phyloP scores from a whole-genome alignment of 371 early-diverging fungal species.

The Massospora cicadina region DNA sequence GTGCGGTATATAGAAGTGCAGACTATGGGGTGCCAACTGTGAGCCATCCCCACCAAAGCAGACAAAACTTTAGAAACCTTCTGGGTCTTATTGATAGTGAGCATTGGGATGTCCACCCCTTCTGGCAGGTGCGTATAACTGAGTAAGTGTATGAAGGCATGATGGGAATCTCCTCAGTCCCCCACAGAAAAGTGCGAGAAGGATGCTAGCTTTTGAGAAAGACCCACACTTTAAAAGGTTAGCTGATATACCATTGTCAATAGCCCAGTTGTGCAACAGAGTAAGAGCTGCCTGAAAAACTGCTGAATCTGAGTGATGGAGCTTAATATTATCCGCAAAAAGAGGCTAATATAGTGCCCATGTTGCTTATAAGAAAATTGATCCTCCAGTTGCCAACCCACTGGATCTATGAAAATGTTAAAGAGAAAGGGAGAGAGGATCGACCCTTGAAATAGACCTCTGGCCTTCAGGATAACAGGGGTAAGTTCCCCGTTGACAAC shows the following conservation, averaged over 20 bases:
- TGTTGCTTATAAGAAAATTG: not conserved
- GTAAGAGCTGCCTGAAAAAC: not conserved
- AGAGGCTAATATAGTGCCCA: not conserved
- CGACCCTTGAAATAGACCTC: not conserved
- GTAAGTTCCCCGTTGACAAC: not conserved
- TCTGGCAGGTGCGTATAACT: not conserved
- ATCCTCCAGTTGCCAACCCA: not conserved
- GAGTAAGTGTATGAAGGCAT: not conserved
- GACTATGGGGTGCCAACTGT: not conserved
- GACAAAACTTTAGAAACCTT: not conserved
- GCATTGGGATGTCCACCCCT: not conserved
- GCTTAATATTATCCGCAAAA: not conserved
- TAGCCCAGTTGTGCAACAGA: not conserved
- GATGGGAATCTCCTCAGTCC: not conserved
- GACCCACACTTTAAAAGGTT: not conserved
- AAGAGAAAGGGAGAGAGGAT: not conserved
- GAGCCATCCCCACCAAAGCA: not conserved
- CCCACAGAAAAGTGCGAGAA: not conserved
- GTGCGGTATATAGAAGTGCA: not conserved
- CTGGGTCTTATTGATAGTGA: not conserved
- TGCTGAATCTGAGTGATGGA: not conserved
- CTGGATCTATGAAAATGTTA: not conserved
- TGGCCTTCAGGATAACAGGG: not conserved
- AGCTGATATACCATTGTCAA: not conserved
- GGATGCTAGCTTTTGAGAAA: not conserved